phyloP scores from a whole-genome alignment of 176 grass and related monocot species.

The Otatea glauca region DNA sequence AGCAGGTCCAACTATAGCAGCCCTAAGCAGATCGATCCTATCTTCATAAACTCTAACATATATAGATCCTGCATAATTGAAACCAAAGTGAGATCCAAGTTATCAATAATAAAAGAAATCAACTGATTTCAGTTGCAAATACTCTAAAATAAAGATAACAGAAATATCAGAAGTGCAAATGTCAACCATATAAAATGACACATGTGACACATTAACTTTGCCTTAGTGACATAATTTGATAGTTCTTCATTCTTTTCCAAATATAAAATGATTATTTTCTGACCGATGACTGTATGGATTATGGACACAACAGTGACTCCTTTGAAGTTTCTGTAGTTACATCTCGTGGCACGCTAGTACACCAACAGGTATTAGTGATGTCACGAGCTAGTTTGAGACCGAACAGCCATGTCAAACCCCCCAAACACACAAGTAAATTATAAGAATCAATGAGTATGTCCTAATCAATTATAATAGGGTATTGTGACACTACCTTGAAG shows the following conservation, averaged over 20 bases:
- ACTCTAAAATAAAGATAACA: background rate
- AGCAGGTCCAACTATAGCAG: conserved; percentile 64
- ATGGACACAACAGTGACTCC: background rate
- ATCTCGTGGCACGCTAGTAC: background rate
- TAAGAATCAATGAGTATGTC: background rate
- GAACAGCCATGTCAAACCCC: background rate
- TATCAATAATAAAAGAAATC: conserved; percentile 11
- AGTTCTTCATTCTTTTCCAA: conserved; percentile 5
- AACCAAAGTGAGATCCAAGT: conserved; percentile 31
- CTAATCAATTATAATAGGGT: background rate
- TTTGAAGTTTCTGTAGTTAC: background rate
- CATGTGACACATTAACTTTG: background rate
- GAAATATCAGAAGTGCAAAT: background rate
- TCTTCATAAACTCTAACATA: conserved; percentile 74
- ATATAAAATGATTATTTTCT: conserved; percentile 14
- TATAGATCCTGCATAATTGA: conserved; percentile 54
- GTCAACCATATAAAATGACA: background rate
- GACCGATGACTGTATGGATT: background rate
- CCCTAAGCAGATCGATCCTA: conserved; percentile 73
- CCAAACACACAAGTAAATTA: background rate
- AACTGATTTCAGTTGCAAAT: conserved; percentile 17
- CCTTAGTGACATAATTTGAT: background rate
- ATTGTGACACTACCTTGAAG: conserved; percentile 20
- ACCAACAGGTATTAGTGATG: background rate
- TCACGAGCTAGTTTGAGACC: background rate